Evolutionary conservation across 768 basidiomycete species (phyloP), one percentile per base, ranked within the genome.

Genomic region (Pleurotus salmoneostramineus): DNA sequence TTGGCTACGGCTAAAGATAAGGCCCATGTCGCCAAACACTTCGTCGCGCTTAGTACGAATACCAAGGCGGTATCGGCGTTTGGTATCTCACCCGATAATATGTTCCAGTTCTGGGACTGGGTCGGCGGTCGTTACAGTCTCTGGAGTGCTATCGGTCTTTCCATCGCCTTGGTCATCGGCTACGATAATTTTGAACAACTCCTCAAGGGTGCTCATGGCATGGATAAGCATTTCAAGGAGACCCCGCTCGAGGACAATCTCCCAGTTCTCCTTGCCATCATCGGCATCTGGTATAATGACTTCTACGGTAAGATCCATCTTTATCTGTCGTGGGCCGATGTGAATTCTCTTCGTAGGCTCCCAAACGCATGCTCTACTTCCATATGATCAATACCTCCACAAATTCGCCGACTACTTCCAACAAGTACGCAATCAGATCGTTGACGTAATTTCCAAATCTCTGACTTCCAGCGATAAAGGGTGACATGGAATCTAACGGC

Each of bases 51-150:
- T 58, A 95, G 92, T 66, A 99, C 97, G 58, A 99, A 99, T 74
- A 93, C 93, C 52, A 83, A 87, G 68, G 93, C 91, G 8, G 97
- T 98, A 57, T 91, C 92, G 14, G 85, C 81, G 2, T 99, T 99
- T 67, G 97, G 97, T 43, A 99, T 99, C 67, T 79, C 88, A 47
- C 72, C 86, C 60, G 81, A 82, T 64, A 98, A 98, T 77, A 99
- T 99, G 95, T 99, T 99, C 85, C 87, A 90, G 69, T 98, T 99
- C 85, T 99, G 96, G 96, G 97, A 98, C 74, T 99, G 97, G 97
- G 97, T 99, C 62, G 97, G 97, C 61, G 97, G 97, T 31, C 85
- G 96, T 61, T 99, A 99, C 83, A 94, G 91, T 65, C 80, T 99
- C 62, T 98, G 97, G 96, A 95, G 93, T 61, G 96, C 97, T 33